These are phyloP conservation scores for Tilletia caries DNA, from an alignment of 1,284 basidiomycete genomes.

Conservation along the genomic window DNA sequence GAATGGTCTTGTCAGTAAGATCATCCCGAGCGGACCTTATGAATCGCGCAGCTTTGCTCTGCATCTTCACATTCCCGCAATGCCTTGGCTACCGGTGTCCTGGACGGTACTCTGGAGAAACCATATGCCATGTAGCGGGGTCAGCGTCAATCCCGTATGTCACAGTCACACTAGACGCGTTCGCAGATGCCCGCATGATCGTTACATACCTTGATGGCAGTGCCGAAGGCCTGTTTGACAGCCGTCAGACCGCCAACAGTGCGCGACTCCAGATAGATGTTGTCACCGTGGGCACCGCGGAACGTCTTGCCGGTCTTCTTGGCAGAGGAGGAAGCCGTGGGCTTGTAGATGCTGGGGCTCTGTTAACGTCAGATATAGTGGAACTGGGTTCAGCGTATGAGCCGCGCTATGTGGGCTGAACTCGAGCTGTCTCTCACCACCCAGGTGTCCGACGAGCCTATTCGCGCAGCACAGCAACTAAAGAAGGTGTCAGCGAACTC, in stretches of 20 bases:
- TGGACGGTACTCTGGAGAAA: conserved; percentile 14
- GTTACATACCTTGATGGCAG: background rate
- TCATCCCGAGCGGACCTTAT: too few species aligned
- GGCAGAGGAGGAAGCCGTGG: conserved; percentile 3
- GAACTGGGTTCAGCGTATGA: background rate
- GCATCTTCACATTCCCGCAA: too few species aligned
- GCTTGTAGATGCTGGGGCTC: conserved; percentile 16
- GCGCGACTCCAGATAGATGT: conserved; percentile 15
- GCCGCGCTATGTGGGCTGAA: background rate
- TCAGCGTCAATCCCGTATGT: too few species aligned
- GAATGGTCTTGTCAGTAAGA: too few species aligned
- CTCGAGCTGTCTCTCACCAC: background rate
- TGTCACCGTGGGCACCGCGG: conserved; percentile 18
- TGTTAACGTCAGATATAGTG: background rate
- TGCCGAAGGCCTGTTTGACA: conserved; percentile 6
- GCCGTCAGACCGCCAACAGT: conserved; percentile 16
- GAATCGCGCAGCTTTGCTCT: too few species aligned
- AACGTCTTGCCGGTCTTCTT: conserved; percentile 17
- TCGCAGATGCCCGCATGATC: conserved; percentile 20
- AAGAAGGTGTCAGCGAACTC: too few species aligned
- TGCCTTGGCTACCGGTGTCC: conserved; percentile 7
- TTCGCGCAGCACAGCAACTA: too few species aligned
- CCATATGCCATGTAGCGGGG: too few species aligned
- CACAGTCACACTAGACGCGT: too few species aligned
- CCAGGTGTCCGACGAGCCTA: conserved; percentile 6